Evolutionary conservation across 768 basidiomycete genomes (phyloP), one percentile per base, ranked within the genome.

Genomic region (Phlebiopsis gigantea): DNA sequence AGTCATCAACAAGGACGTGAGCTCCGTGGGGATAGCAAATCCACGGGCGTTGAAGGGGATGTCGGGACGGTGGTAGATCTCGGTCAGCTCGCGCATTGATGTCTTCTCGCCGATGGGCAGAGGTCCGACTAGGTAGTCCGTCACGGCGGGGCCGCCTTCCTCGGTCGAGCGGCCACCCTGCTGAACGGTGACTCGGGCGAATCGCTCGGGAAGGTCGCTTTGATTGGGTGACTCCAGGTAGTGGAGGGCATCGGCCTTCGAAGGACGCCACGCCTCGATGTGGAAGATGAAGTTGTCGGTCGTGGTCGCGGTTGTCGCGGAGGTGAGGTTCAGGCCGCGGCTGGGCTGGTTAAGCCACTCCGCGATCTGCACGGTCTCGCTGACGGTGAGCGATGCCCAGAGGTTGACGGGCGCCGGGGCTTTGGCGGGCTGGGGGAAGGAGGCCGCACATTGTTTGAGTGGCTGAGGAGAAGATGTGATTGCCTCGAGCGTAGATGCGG

Each of bases 81-180:
- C 78, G 15, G 68, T 77, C 56, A 80, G 67, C 17, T 67, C 68
- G n/a, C 69, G 64, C 47, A 84, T 68, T 2, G 42, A 64, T 5
- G 81, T 80, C 15, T 66, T 52, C 4, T 59, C 46, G 29, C 72
- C 65, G 19, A 81, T 62, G 4, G 83, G 82, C 8, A 85, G 70
- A 0, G 84, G 84, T 0, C 84, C 84, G 17, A 85, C 75, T 7
- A 83, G 68, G 61, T 83, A 82, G 61, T 84, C 80, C 55, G 68
- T 72, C 31, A 83, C 75, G n/a, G 68, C 62, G 9, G 80, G 80
- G 3, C 54, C 58, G 9, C 58, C 58, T 8, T 55, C 58, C 10
- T 66, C 69, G 4, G 59, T 58, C 12, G 62, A 64, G 25, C 21
- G 21, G 10, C 72, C 72, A 24, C 80, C 81, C 63, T 81, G 76